Evolutionary conservation across 192 early-diverging fungal genomes (phyloP), one percentile per base, ranked within the genome.

Genomic region (Gonapodya prolifera): DNA sequence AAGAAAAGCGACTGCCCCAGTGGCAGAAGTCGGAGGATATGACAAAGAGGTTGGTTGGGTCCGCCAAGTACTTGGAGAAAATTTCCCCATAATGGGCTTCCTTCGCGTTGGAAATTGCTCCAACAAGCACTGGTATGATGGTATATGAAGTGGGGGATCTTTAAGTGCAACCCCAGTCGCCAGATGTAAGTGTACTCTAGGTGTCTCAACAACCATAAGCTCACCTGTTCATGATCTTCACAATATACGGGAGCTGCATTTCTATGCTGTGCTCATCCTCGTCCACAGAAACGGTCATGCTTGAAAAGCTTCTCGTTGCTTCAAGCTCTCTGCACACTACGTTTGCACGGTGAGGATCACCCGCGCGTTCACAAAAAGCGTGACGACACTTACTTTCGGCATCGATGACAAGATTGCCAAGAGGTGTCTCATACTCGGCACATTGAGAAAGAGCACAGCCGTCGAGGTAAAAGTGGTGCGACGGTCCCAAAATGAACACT

Each of bases 11-110:
- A 30, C 81, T 80, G 16, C 97, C 97, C 91, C 95, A 99, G 82
- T 99, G 97, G 82, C 97, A 98, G 81, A 99, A 99, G 80, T 99
- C 97, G 0, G 91, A 92, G 34, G 97, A 99, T n/a, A 99, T 86
- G 29, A 99, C 87, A 87, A 99, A 96, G 8, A 97, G 81, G 75
- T 89, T 93, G 69, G 86, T 77, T 2, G 88, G 83, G 75, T 92
- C 82, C 8, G 81, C 79, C 23, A 98, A 82, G 79, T 96, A 96
- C 1, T 86, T 86, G 2, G 91, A 86, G 34, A 99, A 82, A 1
- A 96, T 76, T 28, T 86, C 70, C 2, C 93, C 96, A 82, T 90
- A 96, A 1, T 83, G 35, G 28, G 78, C 71, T 80, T 95, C 94
- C 34, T 86, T 86, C 0, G 82, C 77, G 16, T 86, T 77, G n/a